Evolutionary conservation across 2,329 filamentous ascomycete species (phyloP).

Genomic region (Ceratocystiopsis sp.): DNA sequence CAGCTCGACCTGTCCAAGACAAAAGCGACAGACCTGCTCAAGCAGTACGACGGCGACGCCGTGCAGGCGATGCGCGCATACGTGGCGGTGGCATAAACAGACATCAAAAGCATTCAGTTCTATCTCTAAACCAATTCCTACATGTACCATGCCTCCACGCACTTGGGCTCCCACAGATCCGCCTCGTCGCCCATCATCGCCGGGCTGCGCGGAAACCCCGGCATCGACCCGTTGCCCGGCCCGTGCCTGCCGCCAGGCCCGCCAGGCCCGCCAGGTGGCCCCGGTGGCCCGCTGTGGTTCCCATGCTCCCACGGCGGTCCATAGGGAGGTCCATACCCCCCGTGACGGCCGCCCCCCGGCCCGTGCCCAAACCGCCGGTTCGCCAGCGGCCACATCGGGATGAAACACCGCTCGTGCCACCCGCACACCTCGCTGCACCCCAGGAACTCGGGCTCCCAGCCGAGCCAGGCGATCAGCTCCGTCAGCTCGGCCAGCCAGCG

Average conservation of each 20-base stretch:
- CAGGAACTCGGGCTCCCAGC: slow-evolving; percentile 29
- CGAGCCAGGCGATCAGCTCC: slow-evolving; percentile 30
- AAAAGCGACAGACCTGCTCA: slow-evolving; percentile 60
- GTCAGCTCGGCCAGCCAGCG: slow-evolving; percentile 19
- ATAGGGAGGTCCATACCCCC: too few species aligned
- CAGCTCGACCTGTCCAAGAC: slow-evolving; percentile 54
- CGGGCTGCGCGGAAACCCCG: slow-evolving; percentile 9
- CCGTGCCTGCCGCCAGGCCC: not conserved
- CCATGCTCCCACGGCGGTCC: too few species aligned
- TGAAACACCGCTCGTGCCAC: slow-evolving; percentile 27
- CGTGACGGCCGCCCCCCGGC: not conserved
- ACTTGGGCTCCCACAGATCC: slow-evolving; percentile 16
- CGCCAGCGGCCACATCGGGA: slow-evolving; percentile 32
- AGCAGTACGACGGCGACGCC: slow-evolving; percentile 52
- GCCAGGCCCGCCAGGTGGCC: not conserved
- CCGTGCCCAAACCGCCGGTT: slow-evolving; percentile 1
- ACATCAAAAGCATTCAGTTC: not conserved
- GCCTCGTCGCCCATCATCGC: slow-evolving; percentile 12
- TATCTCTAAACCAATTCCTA: not conserved
- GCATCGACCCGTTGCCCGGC: too few species aligned
- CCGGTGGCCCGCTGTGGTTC: too few species aligned
- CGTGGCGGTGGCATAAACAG: slow-evolving; percentile 11
- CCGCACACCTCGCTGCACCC: slow-evolving; percentile 23
- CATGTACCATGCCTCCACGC: slow-evolving; percentile 9
- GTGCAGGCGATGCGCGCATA: slow-evolving; percentile 50